A percentile compares a stretch with the other conserved stretches of the same genome.
Evolutionary conservation across 331 rosid species (phyloP).

Genomic region (Ulmus americana): DNA sequence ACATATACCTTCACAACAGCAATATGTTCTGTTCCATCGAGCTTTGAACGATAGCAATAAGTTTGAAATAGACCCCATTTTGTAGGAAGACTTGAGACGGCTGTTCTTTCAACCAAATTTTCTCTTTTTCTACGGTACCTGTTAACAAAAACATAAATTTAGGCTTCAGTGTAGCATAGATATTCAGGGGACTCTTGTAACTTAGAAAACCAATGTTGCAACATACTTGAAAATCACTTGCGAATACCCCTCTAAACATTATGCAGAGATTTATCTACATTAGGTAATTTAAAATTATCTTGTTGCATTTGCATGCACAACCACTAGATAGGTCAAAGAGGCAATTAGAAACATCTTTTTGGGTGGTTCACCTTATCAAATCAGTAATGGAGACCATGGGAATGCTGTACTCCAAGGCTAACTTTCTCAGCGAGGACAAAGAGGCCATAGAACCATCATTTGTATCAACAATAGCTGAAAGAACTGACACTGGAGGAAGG

Average conservation of each 20-base stretch:
- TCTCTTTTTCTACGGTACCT: conserved; percentile 87
- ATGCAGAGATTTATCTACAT: too few relatives aligned
- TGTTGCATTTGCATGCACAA: too few relatives aligned
- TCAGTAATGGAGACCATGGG: conserved; percentile 81
- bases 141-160: too few relatives aligned
- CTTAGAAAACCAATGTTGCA: too few relatives aligned
- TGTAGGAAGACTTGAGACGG: conserved; percentile 57
- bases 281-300: too few relatives aligned
- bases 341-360: not conserved
- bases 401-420: conserved; percentile 43
- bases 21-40: conserved; percentile 73
- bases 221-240: too few relatives aligned
- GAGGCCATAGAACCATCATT: conserved; percentile 66
- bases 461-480: conserved; percentile 56
- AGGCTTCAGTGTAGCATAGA: not conserved
- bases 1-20: conserved; percentile 61
- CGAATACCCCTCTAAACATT: too few relatives aligned
- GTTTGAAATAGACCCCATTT: conserved; percentile 82
- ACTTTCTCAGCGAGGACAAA: conserved; percentile 41
- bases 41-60: conserved; percentile 64
- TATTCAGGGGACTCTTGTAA: too few relatives aligned
- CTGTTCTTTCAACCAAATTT: conserved; percentile 61
- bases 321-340: too few relatives aligned
- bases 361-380: conserved; percentile 53
- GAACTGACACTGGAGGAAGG: conserved; percentile 54